Base-by-base conservation (phyloP, 2,329 filamentous ascomycete species). In the Diaporthe sp. region DNA sequence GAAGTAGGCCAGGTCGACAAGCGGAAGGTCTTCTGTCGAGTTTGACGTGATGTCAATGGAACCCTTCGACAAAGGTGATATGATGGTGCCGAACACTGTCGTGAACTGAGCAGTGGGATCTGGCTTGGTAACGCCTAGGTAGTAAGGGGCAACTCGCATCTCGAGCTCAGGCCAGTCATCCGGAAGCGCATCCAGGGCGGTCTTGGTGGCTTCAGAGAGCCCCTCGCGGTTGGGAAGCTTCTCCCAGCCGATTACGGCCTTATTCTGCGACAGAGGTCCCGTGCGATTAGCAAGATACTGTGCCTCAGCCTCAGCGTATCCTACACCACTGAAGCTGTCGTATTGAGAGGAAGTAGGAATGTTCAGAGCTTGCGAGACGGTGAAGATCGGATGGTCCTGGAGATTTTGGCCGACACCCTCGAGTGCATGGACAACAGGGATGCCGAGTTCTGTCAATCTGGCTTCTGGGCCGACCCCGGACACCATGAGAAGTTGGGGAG, bases 1-100 rank as follows among this genome's bases (percentile, higher is more conserved):
- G 2, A 87, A 78, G 80, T 82, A 87, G 64, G 82, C 83, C 0
- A 83, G 82, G 66, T 85, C 78, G 47, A 86, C 82, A 4, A 83
- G 76, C 0, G 86, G 85, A 2, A 79, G 52, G 35, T 82, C 82
- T 2, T 76, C 72, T 19, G 79, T 82, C 60, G 81, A 77, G 9
- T 78, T 61, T 1, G 81, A 82, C 0, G 71, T 64, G 7, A 86
- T 80, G 0, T 80, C 81, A 13, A 86, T 75, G 19, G 77, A 83
- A 17, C 85, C 85, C 3, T 83, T 42, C 1, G 40, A 52, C 80
- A 17, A 83, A 83, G 42, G 58, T 0, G 80, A 78, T 45, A 80
- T 77, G 19, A 76, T 75, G 28, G 40, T 72, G 38, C 30, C 30
- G 50, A 69, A 69, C 2, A 73, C 25, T 15, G 61, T 38, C 2